Evolutionary conservation across 345 rosid genomes (phyloP).

Genomic region (Cardiospermum halicacabum): DNA sequence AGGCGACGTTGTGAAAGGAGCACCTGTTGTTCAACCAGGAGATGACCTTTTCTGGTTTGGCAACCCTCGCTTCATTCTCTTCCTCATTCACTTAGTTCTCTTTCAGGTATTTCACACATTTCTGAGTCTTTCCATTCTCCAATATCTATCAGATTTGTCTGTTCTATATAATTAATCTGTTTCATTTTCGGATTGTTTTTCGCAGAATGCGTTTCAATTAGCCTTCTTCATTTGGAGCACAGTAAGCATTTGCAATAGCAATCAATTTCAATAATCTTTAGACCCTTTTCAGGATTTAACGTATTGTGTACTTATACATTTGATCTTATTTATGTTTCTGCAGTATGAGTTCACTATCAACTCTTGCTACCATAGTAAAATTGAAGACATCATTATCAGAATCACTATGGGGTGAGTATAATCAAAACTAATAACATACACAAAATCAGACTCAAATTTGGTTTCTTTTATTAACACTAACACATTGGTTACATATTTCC

Average conservation of each 20-base stretch:
- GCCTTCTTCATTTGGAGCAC: conserved; percentile 79
- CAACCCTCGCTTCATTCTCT: conserved; percentile 75
- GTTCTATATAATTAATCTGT: neutral
- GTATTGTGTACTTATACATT: neutral
- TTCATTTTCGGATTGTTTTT: neutral
- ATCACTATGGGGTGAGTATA: conserved; percentile 78
- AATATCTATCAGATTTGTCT: neutral
- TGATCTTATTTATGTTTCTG: conserved; percentile 2
- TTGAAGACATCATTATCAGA: conserved; percentile 56
- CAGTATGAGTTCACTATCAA: conserved; percentile 54
- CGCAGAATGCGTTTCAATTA: conserved; percentile 85
- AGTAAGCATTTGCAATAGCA: conserved; percentile 36
- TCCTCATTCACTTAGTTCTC: conserved; percentile 80
- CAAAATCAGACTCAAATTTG: neutral
- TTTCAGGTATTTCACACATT: conserved; percentile 53
- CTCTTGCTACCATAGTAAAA: conserved; percentile 53
- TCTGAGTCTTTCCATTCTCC: neutral
- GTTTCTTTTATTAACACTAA: neutral
- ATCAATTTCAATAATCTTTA: no score
- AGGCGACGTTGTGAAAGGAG: conserved; percentile 88
- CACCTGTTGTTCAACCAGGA: conserved; percentile 83
- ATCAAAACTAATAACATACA: neutral
- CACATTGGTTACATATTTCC: conserved; percentile 17
- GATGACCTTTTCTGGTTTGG: conserved; percentile 98
- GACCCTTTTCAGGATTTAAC: no score